phyloP scores from a whole-genome alignment of 768 basidiomycete genomes.

The Tremella mesenterica region DNA sequence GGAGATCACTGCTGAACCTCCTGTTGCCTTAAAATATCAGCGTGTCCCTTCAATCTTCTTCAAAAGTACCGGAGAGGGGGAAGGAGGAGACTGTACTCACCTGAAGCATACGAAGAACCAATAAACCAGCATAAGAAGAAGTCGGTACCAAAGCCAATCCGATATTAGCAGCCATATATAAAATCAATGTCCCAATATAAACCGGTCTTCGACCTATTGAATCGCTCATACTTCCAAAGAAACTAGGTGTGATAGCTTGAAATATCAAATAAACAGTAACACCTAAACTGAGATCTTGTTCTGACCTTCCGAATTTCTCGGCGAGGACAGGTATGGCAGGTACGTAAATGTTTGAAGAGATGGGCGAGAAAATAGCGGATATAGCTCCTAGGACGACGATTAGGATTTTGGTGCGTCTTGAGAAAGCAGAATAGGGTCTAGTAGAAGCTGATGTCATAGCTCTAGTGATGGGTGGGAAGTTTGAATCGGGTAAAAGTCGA shows the following conservation, averaged over 20 bases:
- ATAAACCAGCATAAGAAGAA: conserved; percentile 63
- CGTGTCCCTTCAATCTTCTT: neutral
- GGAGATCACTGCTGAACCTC: conserved; percentile 71
- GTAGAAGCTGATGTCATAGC: neutral
- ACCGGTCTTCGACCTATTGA: conserved; percentile 34
- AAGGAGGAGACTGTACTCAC: conserved; percentile 11
- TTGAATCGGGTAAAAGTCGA: no score
- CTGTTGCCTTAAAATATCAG: conserved; percentile 50
- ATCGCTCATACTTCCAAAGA: conserved; percentile 59
- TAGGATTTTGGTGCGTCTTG: conserved; percentile 10
- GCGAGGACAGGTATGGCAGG: conserved; percentile 66
- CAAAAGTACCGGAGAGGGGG: no score
- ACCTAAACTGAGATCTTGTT: conserved; percentile 68
- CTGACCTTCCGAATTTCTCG: conserved; percentile 55
- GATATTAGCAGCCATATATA: conserved; percentile 60
- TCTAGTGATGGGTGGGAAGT: neutral
- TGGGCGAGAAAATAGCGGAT: conserved; percentile 10
- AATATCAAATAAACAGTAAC: conserved; percentile 62
- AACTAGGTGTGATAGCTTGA: conserved; percentile 47
- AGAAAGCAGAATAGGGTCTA: conserved; percentile 16
- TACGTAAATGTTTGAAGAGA: conserved; percentile 60
- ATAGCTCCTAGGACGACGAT: conserved; percentile 13
- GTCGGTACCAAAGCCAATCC: conserved; percentile 55
- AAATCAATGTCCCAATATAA: conserved; percentile 53
- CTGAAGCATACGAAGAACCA: conserved; percentile 72